Evolutionary conservation across 495 filamentous ascomycete genomes (phyloP).

Genomic region (Hypoxylon crocopeplum): DNA sequence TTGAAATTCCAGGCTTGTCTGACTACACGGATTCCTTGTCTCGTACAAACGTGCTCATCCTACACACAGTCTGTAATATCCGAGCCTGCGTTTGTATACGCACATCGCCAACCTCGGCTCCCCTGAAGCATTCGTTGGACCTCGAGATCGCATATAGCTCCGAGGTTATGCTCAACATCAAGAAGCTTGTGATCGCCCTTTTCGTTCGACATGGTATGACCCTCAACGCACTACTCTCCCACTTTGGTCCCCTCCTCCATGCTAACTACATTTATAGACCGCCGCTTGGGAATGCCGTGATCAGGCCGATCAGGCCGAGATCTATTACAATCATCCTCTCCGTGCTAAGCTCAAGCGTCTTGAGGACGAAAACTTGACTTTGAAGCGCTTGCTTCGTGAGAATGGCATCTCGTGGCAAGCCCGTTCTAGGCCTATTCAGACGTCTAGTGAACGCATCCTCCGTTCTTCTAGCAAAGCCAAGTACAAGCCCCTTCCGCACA

Average conservation of each 20-base stretch:
- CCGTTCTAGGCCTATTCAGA: constrained; percentile 18
- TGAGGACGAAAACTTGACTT: constrained; percentile 43
- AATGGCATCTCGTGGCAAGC: constrained; percentile 47
- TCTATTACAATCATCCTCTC: constrained; percentile 48
- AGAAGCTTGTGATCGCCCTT: neutral
- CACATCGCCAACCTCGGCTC: neutral
- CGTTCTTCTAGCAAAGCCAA: constrained; percentile 23
- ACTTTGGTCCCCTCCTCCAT: neutral
- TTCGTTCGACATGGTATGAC: constrained; percentile 27
- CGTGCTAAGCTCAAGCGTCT: constrained; percentile 44
- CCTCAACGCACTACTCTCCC: neutral
- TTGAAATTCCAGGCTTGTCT: constrained; percentile 4
- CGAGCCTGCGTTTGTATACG: neutral
- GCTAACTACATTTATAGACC: constrained; percentile 14
- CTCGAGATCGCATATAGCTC: neutral
- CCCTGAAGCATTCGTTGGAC: neutral
- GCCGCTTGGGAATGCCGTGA: constrained; percentile 51
- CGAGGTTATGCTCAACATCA: constrained; percentile 14
- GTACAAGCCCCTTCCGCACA: constrained; percentile 38
- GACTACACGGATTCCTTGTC: constrained; percentile 19
- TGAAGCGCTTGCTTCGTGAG: constrained; percentile 50
- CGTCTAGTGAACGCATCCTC: constrained; percentile 14
- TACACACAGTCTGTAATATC: too few relatives aligned
- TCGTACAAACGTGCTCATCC: neutral
- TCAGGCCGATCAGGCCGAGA: constrained; percentile 49